A percentile compares a stretch with the other conserved stretches of the same genome.
These are phyloP conservation scores for Diversispora epigaea DNA, from an alignment of 192 early-diverging fungal species.

Conservation along the genomic window DNA sequence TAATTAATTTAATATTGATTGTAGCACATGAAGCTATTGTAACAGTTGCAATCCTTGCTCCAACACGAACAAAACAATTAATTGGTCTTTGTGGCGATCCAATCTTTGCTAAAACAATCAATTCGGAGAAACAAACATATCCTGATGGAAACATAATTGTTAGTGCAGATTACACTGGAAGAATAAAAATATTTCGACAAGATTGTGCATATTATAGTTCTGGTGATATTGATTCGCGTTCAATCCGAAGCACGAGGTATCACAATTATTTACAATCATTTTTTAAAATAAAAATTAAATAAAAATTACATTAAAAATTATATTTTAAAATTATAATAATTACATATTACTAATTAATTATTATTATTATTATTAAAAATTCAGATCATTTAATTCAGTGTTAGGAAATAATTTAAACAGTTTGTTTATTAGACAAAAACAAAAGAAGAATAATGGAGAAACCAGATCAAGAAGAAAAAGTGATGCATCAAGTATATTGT, in stretches of 20 bases:
- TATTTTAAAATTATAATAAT: too few species aligned
- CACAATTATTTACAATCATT: background rate
- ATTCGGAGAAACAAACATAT: slow-evolving; percentile 36
- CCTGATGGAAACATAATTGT: slow-evolving; percentile 61
- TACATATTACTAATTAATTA: too few species aligned
- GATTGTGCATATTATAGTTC: slow-evolving; percentile 47
- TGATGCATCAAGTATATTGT: slow-evolving; percentile 30
- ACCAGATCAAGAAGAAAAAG: slow-evolving; percentile 18
- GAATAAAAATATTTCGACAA: slow-evolving; percentile 65
- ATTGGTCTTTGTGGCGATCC: slow-evolving; percentile 56
- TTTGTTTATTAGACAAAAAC: background rate
- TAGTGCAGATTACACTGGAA: slow-evolving; percentile 59
- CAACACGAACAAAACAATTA: slow-evolving; percentile 57
- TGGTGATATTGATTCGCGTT: slow-evolving; percentile 7
- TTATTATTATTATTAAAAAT: too few species aligned
- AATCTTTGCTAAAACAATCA: slow-evolving; percentile 43
- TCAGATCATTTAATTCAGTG: slow-evolving; percentile 2
- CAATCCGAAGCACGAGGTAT: slow-evolving; percentile 17
- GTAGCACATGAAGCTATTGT: slow-evolving; percentile 54
- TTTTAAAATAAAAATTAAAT: background rate
- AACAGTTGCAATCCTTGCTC: slow-evolving; percentile 65
- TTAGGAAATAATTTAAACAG: background rate
- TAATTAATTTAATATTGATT: slow-evolving; percentile 31
- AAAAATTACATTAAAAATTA: background rate
- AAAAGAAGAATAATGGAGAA: background rate